A percentile compares a stretch with the other conserved stretches of the same genome.
These are phyloP conservation scores for Scopulariopsis brevicaulis DNA, from an alignment of 2,329 filamentous ascomycete genomes.

Conservation along the genomic window DNA sequence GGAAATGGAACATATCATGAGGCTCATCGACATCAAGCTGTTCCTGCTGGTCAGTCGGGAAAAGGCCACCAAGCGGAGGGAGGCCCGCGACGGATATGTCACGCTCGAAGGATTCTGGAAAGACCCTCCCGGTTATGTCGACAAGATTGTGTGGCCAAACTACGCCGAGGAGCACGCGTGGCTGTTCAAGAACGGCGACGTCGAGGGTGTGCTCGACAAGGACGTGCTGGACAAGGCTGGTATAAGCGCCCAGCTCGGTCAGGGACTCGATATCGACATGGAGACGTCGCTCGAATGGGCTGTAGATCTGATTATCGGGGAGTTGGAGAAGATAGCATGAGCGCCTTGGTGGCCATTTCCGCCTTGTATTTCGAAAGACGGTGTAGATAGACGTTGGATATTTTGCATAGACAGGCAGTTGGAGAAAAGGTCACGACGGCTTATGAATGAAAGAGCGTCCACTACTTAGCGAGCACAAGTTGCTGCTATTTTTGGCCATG, in stretches of 20 bases:
- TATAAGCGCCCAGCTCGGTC: constrained; percentile 36
- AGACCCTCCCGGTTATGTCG: constrained; percentile 89
- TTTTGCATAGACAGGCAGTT: background rate
- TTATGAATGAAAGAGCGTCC: background rate
- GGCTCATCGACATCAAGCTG: constrained; percentile 61
- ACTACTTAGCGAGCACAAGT: background rate
- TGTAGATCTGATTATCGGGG: constrained; percentile 46
- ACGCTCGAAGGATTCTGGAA: constrained; percentile 87
- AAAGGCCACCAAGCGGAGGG: constrained; percentile 52
- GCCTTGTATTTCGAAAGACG: background rate
- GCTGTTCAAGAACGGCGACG: constrained; percentile 62
- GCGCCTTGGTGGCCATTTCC: background rate
- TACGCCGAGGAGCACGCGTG: constrained; percentile 74
- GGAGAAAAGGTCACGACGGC: background rate
- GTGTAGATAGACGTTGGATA: background rate
- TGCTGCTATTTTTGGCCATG: background rate
- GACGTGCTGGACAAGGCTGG: constrained; percentile 29
- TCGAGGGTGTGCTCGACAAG: constrained; percentile 43
- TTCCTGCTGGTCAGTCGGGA: constrained; percentile 63
- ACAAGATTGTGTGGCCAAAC: constrained; percentile 91
- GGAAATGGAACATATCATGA: constrained; percentile 40
- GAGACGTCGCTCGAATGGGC: constrained; percentile 55
- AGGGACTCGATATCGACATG: constrained; percentile 43
- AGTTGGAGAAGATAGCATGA: constrained; percentile 19
- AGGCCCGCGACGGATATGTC: constrained; percentile 64